Conservation (phyloP, 139 green algal species). For the Astrephomene gubernaculifera region DNA sequence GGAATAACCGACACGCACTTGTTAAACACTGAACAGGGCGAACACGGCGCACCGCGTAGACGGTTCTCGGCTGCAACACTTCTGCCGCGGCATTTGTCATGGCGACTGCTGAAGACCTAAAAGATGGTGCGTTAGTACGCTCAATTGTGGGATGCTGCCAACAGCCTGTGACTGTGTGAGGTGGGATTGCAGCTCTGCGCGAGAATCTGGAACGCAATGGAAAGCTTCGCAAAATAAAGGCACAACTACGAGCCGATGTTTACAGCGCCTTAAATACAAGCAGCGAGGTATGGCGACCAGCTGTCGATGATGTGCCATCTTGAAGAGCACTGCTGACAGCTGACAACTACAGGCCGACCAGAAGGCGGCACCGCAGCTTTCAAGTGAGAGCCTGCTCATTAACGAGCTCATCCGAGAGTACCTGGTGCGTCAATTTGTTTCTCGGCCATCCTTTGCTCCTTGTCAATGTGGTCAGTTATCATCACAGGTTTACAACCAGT, state of each 20-base stretch:
- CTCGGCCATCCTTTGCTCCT: no score
- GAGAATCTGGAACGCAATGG: conserved; percentile 51
- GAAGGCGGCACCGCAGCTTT: conserved; percentile 40
- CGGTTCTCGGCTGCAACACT: no score
- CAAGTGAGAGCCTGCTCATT: conserved; percentile 70
- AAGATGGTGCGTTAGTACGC: conserved; percentile 28
- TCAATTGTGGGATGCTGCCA: neutral
- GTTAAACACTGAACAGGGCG: no score
- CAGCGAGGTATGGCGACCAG: conserved; percentile 4
- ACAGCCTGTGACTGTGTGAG: no score
- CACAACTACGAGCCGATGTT: conserved; percentile 40
- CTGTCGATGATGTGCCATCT: neutral
- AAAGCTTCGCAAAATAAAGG: conserved; percentile 40
- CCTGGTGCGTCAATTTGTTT: conserved; percentile 57
- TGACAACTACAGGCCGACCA: neutral
- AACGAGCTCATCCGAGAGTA: conserved; percentile 82
- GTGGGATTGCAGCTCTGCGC: conserved; percentile 29
- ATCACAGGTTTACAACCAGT: conserved; percentile 49
- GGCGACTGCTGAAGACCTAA: conserved; percentile 35
- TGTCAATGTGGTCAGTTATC: no score
- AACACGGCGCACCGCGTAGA: no score
- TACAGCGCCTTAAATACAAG: conserved; percentile 14
- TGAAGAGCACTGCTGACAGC: neutral
- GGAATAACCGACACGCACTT: no score
- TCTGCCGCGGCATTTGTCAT: no score